phyloP scores from a whole-genome alignment of 108 stramenopile genomes.

The Aurantiochytrium sp. region DNA sequence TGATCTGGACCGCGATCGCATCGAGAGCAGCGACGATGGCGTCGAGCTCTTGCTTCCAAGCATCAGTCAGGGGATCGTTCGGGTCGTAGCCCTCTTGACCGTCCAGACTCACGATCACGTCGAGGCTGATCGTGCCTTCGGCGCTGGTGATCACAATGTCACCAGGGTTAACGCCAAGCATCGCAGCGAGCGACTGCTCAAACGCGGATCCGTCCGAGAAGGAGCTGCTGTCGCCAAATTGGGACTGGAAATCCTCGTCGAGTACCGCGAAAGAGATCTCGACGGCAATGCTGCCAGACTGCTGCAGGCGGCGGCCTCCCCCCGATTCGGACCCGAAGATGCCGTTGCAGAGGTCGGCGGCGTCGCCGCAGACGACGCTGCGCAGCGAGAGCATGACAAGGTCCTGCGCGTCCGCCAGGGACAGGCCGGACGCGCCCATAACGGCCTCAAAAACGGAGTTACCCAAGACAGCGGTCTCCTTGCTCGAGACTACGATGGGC shows the following conservation, averaged over 20 bases:
- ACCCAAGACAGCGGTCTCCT: no score
- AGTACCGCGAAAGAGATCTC: not conserved
- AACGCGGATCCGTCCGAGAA: not conserved
- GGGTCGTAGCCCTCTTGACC: not conserved
- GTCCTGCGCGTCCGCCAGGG: no score
- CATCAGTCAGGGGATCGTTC: not conserved
- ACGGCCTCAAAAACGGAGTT: no score
- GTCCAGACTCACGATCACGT: not conserved
- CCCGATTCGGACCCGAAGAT: no score
- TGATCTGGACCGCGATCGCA: not conserved
- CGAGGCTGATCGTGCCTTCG: not conserved
- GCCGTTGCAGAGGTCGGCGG: no score
- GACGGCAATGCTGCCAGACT: not conserved
- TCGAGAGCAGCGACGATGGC: not conserved
- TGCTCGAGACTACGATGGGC: no score
- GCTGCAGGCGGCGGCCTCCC: no score
- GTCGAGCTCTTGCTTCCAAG: not conserved
- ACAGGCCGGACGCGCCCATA: no score
- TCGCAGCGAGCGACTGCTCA: not conserved
- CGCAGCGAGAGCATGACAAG: no score
- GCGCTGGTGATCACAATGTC: not conserved
- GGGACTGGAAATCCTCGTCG: not conserved
- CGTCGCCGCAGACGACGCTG: no score
- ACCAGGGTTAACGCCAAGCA: not conserved
- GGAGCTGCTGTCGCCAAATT: not conserved